Evolutionary conservation across 2,329 filamentous ascomycete genomes (phyloP).

Genomic region (Sclerotinia spermophila): DNA sequence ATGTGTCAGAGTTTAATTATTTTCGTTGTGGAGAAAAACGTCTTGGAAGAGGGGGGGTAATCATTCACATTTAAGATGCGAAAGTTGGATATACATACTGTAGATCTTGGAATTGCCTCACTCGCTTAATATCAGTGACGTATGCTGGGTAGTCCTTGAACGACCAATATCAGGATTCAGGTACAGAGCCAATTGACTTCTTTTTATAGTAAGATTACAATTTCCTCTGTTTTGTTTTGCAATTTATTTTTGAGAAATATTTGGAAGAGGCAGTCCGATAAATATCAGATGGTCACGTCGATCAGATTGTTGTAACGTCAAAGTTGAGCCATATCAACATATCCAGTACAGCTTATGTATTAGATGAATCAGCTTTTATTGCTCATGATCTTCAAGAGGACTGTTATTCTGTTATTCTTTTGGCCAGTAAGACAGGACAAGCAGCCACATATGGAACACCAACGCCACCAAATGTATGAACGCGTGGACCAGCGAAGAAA

Average conservation of each 20-base stretch:
- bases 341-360: not conserved
- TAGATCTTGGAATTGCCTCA: conserved; percentile 9
- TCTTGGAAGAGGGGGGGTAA: not conserved
- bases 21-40: not conserved
- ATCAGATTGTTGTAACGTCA: not conserved
- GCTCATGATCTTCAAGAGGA: not conserved
- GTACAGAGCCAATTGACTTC: not conserved
- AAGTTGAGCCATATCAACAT: not conserved
- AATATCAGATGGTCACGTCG: not conserved
- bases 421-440: not conserved
- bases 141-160: not conserved
- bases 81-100: not conserved
- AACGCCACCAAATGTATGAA: not conserved
- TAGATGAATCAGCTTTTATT: not conserved
- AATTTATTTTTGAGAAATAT: not conserved
- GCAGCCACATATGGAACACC: not conserved
- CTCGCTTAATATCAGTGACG: conserved; percentile 5
- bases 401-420: not conserved
- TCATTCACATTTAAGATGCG: not conserved
- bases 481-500: conserved; percentile 11
- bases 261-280: not conserved
- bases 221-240: not conserved
- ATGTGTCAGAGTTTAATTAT: not conserved
- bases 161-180: not conserved
- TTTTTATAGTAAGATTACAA: not conserved